Evolutionary conservation across 129 eudicot genomes (phyloP).

Genomic region (Flaveria linearis): DNA sequence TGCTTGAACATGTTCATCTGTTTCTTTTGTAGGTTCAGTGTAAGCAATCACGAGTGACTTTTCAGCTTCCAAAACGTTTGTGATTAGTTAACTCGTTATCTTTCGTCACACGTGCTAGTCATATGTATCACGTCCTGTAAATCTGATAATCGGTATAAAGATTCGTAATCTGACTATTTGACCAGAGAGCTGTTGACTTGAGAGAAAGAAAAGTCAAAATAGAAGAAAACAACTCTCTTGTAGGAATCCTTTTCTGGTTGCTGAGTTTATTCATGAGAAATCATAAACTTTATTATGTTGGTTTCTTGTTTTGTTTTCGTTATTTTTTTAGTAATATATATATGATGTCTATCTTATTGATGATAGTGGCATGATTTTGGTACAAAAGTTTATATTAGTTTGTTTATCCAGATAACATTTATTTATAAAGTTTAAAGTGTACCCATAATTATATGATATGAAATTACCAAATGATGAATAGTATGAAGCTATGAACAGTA

Average conservation of each 20-base stretch:
- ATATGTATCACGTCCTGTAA: conserved; percentile 11
- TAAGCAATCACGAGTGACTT: conserved; percentile 15
- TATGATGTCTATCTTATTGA: not conserved
- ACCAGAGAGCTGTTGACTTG: conserved; percentile 35
- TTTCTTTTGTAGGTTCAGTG: conserved; percentile 25
- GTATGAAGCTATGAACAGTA: too few species aligned
- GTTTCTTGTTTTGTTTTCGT: conserved; percentile 1
- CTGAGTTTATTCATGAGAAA: conserved; percentile 19
- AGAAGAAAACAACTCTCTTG: conserved; percentile 28
- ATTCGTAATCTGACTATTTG: conserved; percentile 33
- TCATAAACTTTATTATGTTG: conserved; percentile 18
- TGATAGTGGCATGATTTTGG: not conserved
- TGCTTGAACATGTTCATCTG: not conserved
- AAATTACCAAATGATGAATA: too few species aligned
- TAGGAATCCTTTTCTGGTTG: conserved; percentile 27
- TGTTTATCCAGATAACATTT: not conserved
- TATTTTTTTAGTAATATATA: not conserved
- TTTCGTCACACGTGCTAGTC: conserved; percentile 5
- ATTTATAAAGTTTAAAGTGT: not conserved
- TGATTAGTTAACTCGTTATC: conserved; percentile 6
- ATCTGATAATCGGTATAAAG: conserved; percentile 20
- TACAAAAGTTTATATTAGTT: not conserved
- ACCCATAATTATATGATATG: too few species aligned
- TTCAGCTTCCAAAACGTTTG: not conserved
- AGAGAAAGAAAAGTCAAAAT: conserved; percentile 21